phyloP scores from a whole-genome alignment of 441 rosid species.

The Manihot esculenta region DNA sequence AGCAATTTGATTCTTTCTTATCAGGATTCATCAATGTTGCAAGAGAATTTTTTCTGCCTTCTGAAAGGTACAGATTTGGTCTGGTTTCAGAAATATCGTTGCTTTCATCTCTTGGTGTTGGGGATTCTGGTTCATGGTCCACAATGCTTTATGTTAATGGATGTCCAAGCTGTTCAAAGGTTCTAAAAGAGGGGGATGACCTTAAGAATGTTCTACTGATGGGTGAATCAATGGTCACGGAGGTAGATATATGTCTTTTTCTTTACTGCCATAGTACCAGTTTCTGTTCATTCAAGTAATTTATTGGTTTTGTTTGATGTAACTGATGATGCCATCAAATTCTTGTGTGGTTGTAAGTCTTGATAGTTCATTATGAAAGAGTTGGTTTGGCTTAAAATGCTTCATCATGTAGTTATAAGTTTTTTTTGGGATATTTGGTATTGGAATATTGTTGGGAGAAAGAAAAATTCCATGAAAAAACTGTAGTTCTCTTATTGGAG shows the following conservation, averaged over 20 bases:
- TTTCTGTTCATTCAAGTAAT: not conserved
- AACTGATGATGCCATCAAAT: not conserved
- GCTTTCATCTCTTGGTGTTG: slow-evolving; percentile 53
- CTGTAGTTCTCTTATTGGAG: not conserved
- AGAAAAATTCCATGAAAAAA: not conserved
- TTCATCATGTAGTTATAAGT: not conserved
- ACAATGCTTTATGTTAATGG: slow-evolving; percentile 61
- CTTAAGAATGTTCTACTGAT: slow-evolving; percentile 47
- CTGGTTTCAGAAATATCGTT: slow-evolving; percentile 60
- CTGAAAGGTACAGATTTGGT: slow-evolving; percentile 75
- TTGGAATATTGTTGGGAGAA: not conserved
- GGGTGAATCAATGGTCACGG: slow-evolving; percentile 51
- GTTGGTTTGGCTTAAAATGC: not conserved
- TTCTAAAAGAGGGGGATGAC: slow-evolving; percentile 56
- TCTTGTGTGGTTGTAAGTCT: not conserved
- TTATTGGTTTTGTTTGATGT: not conserved
- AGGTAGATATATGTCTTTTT: slow-evolving; percentile 41
- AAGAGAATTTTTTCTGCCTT: slow-evolving; percentile 68
- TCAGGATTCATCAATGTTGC: slow-evolving; percentile 48
- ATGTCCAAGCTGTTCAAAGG: slow-evolving; percentile 74
- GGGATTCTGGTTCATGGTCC: slow-evolving; percentile 61
- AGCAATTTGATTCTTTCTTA: slow-evolving; percentile 67
- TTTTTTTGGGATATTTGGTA: not conserved
- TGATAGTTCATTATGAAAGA: not conserved
- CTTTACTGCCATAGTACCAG: not conserved